Conservation (phyloP, 108 stramenopile genomes). For the Stephanodiscus triporus region DNA sequence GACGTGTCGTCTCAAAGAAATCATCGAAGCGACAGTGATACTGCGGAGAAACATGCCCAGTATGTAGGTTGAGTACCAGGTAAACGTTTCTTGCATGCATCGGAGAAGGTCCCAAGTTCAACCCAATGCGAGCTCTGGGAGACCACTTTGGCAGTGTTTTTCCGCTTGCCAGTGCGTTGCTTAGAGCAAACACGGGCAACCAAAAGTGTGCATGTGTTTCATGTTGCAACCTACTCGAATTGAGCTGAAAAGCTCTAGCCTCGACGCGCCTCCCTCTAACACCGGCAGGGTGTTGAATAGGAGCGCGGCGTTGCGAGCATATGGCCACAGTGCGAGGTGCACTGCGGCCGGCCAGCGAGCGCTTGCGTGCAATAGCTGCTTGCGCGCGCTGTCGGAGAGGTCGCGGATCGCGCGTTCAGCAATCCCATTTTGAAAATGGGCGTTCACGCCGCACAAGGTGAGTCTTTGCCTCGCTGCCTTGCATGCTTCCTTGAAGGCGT, state of each 20-base stretch:
- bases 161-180: background rate
- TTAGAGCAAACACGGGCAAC: slow-evolving; percentile 31
- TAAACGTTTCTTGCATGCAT: slow-evolving; percentile 1
- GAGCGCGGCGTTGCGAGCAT: slow-evolving; percentile 27
- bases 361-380: slow-evolving; percentile 28
- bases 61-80: slow-evolving; percentile 30
- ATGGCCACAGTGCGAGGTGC: slow-evolving; percentile 37
- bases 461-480: slow-evolving; percentile 10
- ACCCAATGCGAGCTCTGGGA: slow-evolving; percentile 18
- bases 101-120: slow-evolving; percentile 30
- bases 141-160: slow-evolving; percentile 28
- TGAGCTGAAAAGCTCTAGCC: slow-evolving; percentile 15
- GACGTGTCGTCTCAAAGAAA: slow-evolving; percentile 14
- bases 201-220: slow-evolving; percentile 24
- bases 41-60: slow-evolving; percentile 46
- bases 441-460: slow-evolving; percentile 39
- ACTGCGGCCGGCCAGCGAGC: slow-evolving; percentile 34
- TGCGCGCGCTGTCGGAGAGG: slow-evolving; percentile 38
- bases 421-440: slow-evolving; percentile 42
- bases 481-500: background rate
- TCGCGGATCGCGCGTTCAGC: slow-evolving; percentile 38
- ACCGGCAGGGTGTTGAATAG: background rate
- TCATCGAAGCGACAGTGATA: slow-evolving; percentile 31
- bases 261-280: background rate
- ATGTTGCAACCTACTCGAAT: slow-evolving; percentile 6